Base-by-base conservation (phyloP, 352 stramenopile species). In the Globisporangium paddicum region DNA sequence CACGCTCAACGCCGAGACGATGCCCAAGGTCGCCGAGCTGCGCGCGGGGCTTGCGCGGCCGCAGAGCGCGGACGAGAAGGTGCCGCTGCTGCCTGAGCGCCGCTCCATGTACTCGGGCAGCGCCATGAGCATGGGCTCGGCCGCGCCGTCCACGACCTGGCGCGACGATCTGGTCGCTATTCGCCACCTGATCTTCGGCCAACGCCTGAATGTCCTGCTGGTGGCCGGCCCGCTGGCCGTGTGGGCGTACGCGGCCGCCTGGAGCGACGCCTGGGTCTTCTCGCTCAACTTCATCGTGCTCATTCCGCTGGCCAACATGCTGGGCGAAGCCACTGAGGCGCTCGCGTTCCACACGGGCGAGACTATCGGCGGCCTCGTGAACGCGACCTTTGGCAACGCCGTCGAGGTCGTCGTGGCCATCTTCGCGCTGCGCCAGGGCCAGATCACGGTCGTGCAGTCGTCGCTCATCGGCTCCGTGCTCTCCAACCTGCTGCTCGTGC, bases 321-420 rank as follows among this genome's bases (percentile, higher is more conserved):
- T 99, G n/a, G 96, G 96, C 25, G 95, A 98, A 50, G 90, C 98
- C 19, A 99, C 97, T 16, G 97, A 99, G 78, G 93, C 98, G 72
- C 88, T 99, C 8, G 94, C 97, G 10, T 89, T 94, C 66, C 96
- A 99, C 75, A 98, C 95, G 42, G 97, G 93, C 64, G 93, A 98
- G 63, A 99, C 95, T 0, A 97, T 99, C 56, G 97, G 97, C 50
- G 97, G 96, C 0, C 79, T 99, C 13, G 82, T 99, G 32, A 99
- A 99, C 79, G 97, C 97, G 30, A 99, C 97, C 8, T 98, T 99
- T 71, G 96, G 96, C 57, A 99, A 99, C 79, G 93, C 95, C 7
- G 95, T 98, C 5, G 97, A 99, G 82, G 80, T 99, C 19, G 88
- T 99, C 25, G 97, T 99, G 55, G 95, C 96, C 3, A 84, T 98